A percentile compares a stretch with the other conserved stretches of the same genome.
phyloP scores from a whole-genome alignment of 129 eudicot species.

The Tagetes erecta region DNA sequence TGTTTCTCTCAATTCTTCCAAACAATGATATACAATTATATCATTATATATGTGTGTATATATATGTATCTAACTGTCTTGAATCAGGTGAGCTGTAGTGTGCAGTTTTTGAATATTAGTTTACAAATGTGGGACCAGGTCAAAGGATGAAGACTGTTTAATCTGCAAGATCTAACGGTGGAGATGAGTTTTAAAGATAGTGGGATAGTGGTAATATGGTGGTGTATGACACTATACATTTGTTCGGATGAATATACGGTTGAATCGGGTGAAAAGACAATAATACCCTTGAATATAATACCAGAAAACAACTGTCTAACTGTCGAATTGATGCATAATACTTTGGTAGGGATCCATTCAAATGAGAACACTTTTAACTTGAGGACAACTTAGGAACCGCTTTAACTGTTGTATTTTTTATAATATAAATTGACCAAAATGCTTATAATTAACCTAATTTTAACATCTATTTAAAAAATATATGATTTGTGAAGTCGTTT shows the following conservation, averaged over 20 bases:
- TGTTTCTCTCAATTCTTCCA: conserved; percentile 5
- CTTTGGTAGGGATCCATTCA: too few species aligned
- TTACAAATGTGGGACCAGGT: conserved; percentile 29
- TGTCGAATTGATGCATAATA: background rate
- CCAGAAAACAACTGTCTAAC: background rate
- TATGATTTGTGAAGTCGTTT: too few species aligned
- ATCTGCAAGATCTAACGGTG: conserved; percentile 30
- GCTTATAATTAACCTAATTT: too few species aligned
- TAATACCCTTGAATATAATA: background rate
- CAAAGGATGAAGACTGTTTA: conserved; percentile 15
- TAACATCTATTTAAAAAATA: too few species aligned
- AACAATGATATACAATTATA: conserved; percentile 7
- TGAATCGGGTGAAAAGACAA: conserved; percentile 25
- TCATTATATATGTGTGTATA: background rate
- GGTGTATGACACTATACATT: conserved; percentile 24
- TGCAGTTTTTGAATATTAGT: conserved; percentile 11
- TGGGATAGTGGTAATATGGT: conserved; percentile 34
- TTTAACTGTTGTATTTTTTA: too few species aligned
- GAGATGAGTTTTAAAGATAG: conserved; percentile 17
- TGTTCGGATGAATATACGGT: conserved; percentile 28
- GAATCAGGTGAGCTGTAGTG: conserved; percentile 34
- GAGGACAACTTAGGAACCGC: too few species aligned
- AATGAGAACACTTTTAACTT: too few species aligned
- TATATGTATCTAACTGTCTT: background rate
- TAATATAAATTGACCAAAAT: too few species aligned